Evolutionary conservation across 2,329 filamentous ascomycete genomes (phyloP), one percentile per base, ranked within the genome.

Genomic region (Helminthosporium solani): DNA sequence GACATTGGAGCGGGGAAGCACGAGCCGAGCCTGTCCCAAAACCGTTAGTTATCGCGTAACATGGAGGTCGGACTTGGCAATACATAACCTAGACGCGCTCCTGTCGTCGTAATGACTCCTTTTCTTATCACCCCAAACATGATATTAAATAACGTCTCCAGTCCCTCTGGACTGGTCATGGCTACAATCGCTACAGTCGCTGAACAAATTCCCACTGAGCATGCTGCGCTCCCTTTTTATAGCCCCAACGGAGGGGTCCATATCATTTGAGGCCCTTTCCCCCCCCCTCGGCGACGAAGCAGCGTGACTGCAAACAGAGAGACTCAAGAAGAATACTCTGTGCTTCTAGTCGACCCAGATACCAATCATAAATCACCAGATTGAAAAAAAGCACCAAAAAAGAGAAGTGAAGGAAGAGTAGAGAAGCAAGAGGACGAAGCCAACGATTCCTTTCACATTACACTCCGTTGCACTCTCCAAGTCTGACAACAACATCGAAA

Each of bases 211-310:
- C n/a, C 46, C 44, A 53, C 44, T 42, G 51, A 57, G 47, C 57
- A 61, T 66, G 53, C 55, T 54, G 53, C 54, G 36, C 57, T 56
- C 58, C 51, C 58, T 59, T 58, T 58, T 46, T 61, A 78, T 78
- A 78, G 74, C 77, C 78, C 78, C 77, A 79, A 74, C 56, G 74
- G 58, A 68, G 77, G 78, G 78, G 78, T 79, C 59, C 57, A 53
- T 49, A 67, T 64, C 53, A 67, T 73, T 61, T 80, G 66, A 78
- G 27, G 49, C 50, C 50, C 47, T 51, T 41, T n/a, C 50, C 52
- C 54, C 57, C 53, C 52, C 54, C 50, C 44, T 59, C 56, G 57
- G 61, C 57, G 53, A 52, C 47, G 53, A 64, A 58, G 60, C 44
- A 51, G 47, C 42, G 51, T 14, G 14, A 14, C 14, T 14, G 9